A percentile compares a stretch with the other conserved stretches of the same genome.
These are phyloP conservation scores for slime mould (Dictyostelium discoideum) DNA, from an alignment of 78 protist species.

Conservation along the genomic window DNA sequence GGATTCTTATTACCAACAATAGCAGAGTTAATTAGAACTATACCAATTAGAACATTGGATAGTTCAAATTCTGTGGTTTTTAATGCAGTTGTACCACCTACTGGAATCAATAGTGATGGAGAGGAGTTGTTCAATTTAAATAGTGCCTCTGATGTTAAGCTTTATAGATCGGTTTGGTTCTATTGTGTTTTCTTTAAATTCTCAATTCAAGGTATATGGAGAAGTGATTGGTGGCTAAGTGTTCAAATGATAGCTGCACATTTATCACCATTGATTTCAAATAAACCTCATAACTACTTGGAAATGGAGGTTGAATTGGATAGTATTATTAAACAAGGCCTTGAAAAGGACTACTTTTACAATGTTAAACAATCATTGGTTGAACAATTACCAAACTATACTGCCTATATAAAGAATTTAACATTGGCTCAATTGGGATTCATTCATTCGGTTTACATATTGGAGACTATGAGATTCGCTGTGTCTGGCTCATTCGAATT, in stretches of 20 bases:
- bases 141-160: not conserved
- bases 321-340: conserved; percentile 54
- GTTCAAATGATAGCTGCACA: conserved; percentile 65
- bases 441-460: conserved; percentile 58
- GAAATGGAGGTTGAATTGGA: conserved; percentile 70
- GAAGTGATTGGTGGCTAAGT: conserved; percentile 71
- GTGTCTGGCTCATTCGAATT: conserved; percentile 43
- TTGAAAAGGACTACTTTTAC: conserved; percentile 54
- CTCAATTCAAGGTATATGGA: conserved; percentile 58
- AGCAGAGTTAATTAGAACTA: conserved; percentile 36
- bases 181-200: conserved; percentile 80
- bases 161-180: conserved; percentile 77
- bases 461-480: conserved; percentile 69
- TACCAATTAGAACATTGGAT: not conserved
- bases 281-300: conserved; percentile 30
- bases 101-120: not conserved
- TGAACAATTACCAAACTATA: conserved; percentile 46
- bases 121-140: not conserved
- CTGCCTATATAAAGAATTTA: conserved; percentile 36
- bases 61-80: not conserved
- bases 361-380: conserved; percentile 13
- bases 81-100: not conserved
- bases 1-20: conserved; percentile 77
- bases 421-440: conserved; percentile 49
- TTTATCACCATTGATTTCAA: conserved; percentile 46